Conservation (phyloP, 768 basidiomycete species). For the Thelephora ganbajun region DNA sequence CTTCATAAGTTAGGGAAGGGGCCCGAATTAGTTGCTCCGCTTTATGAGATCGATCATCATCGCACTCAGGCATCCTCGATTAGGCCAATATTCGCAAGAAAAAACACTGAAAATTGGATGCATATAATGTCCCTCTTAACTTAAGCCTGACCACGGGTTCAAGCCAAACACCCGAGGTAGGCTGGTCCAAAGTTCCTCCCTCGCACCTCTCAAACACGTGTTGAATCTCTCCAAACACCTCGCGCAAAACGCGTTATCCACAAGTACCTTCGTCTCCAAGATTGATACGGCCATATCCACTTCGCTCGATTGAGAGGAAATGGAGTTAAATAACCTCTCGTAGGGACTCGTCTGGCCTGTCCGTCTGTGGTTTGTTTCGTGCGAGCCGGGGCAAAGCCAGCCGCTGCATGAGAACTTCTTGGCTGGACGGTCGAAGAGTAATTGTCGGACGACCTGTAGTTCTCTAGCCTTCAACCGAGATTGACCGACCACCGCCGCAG, state of each 20-base stretch:
- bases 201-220: not conserved
- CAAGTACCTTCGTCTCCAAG: not conserved
- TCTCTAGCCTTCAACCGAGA: not conserved
- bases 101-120: no score
- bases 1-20: no score
- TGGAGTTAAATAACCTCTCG: not conserved
- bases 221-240: not conserved
- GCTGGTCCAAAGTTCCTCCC: not conserved
- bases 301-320: not conserved
- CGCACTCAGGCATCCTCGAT: no score
- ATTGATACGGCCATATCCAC: not conserved
- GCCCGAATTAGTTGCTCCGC: no score
- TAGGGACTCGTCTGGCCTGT: not conserved
- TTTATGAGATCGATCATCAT: no score
- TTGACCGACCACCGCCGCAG: not conserved
- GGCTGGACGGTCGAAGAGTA: not conserved
- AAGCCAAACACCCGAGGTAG: not conserved
- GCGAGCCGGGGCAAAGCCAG: not conserved
- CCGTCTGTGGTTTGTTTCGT: not conserved
- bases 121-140: not conserved
- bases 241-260: not conserved
- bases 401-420: not conserved
- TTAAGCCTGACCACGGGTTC: not conserved
- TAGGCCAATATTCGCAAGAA: no score
- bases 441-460: not conserved